Evolutionary conservation across 2,329 filamentous ascomycete species (phyloP).

Genomic region (Chaetomium sp.): DNA sequence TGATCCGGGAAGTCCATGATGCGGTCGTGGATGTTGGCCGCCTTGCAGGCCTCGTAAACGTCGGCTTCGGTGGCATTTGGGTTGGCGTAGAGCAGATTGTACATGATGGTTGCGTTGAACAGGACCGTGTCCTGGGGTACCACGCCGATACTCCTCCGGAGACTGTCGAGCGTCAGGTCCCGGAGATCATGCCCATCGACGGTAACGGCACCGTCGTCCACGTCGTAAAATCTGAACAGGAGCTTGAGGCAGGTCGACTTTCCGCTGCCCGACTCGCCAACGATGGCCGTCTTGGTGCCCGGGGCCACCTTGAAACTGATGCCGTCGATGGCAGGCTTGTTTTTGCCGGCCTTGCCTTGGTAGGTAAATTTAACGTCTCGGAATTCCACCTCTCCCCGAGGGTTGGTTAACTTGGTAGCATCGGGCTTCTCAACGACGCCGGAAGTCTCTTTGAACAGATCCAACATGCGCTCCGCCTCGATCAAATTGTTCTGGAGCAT

Average conservation of each 20-base stretch:
- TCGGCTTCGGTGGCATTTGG: neutral
- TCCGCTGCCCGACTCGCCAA: slow-evolving; percentile 1
- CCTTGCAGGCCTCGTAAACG: neutral
- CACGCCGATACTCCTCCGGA: neutral
- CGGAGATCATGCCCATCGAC: slow-evolving; percentile 3
- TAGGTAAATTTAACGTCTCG: neutral
- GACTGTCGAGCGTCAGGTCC: slow-evolving; percentile 1
- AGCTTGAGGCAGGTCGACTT: slow-evolving; percentile 1
- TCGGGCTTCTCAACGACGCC: slow-evolving; percentile 1
- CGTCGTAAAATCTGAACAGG: neutral
- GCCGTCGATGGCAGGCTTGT: slow-evolving; percentile 3
- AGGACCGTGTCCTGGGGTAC: slow-evolving; percentile 1
- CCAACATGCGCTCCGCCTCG: neutral
- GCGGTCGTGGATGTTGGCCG: slow-evolving; percentile 2
- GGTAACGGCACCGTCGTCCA: neutral
- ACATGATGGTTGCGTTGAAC: slow-evolving; percentile 1
- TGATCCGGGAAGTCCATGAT: slow-evolving; percentile 4
- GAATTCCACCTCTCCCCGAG: slow-evolving; percentile 1
- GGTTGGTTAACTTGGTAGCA: neutral
- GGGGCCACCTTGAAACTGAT: slow-evolving; percentile 2
- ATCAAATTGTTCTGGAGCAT: slow-evolving; percentile 1
- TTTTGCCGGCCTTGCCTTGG: slow-evolving; percentile 1
- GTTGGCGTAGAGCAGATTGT: neutral
- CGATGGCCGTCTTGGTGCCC: slow-evolving; percentile 3
- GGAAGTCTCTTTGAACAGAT: slow-evolving; percentile 3